Percentiles rank a stretch among this genome's conserved stretches.
Evolutionary conservation across 1,284 basidiomycete genomes (phyloP).

Genomic region (Ceratobasidium sp.): DNA sequence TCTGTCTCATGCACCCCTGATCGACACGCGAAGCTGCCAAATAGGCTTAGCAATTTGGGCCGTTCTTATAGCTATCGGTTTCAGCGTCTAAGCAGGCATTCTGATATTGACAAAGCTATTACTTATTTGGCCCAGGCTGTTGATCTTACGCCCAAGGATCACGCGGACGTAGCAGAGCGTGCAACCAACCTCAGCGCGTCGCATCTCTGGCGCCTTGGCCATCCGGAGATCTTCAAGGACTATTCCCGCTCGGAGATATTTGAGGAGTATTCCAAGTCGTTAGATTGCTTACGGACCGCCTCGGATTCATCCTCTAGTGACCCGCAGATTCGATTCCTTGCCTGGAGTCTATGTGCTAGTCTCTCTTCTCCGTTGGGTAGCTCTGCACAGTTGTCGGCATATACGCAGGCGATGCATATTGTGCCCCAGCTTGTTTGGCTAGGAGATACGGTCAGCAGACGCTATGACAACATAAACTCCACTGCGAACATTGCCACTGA

Average conservation of each 20-base stretch:
- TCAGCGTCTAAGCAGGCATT: neutral
- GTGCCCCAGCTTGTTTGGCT: slow-evolving; percentile 23
- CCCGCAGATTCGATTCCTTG: neutral
- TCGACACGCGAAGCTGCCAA: neutral
- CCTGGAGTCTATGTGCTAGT: too few species aligned
- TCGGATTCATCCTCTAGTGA: too few species aligned
- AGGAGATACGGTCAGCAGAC: neutral
- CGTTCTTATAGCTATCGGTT: neutral
- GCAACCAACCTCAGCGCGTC: too few species aligned
- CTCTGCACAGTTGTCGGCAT: too few species aligned
- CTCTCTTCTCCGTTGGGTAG: too few species aligned
- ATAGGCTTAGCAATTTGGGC: neutral
- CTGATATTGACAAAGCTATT: slow-evolving; percentile 13
- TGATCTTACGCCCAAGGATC: neutral
- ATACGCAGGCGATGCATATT: neutral
- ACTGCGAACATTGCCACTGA: neutral
- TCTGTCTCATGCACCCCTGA: neutral
- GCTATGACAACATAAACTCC: neutral
- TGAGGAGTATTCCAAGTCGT: neutral
- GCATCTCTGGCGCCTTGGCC: too few species aligned
- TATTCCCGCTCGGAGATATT: too few species aligned
- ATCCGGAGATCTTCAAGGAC: too few species aligned
- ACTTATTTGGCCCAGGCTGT: neutral
- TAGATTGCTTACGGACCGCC: too few species aligned
- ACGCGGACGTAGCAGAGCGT: neutral